Percentiles rank a stretch among this genome's conserved stretches.
Conservation (phyloP, 345 rosid species). For the Sisymbrium irio region DNA sequence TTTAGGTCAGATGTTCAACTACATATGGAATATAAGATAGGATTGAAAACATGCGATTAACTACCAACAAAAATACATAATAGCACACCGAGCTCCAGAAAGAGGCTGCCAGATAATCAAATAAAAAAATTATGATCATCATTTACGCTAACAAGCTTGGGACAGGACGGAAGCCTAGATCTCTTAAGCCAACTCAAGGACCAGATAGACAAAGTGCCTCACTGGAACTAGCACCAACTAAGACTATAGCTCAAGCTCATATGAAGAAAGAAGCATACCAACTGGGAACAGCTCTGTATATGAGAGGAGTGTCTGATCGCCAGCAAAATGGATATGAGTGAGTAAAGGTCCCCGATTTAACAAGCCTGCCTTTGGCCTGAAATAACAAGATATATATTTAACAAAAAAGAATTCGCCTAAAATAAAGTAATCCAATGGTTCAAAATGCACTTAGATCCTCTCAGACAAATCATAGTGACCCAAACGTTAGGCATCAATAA, state of each 20-base stretch:
- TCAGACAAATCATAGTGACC: not conserved
- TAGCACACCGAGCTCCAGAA: not conserved
- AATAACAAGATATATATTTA: conserved; percentile 9
- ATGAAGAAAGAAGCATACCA: conserved; percentile 51
- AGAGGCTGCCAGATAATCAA: not conserved
- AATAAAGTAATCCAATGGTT: not conserved
- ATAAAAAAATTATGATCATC: not conserved
- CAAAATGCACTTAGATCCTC: conserved; percentile 7
- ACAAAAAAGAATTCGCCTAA: not conserved
- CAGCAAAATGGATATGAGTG: conserved; percentile 92
- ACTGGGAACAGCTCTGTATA: conserved; percentile 95
- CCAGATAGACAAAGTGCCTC: not conserved
- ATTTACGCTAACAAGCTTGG: not conserved
- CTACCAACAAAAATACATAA: not conserved
- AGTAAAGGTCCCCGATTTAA: conserved; percentile 73
- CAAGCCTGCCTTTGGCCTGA: conserved; percentile 92
- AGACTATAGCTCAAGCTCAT: conserved; percentile 10
- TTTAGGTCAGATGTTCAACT: not conserved
- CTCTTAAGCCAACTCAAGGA: conserved; percentile 5
- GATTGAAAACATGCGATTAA: conserved; percentile 6
- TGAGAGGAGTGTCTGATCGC: conserved; percentile 96
- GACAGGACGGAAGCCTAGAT: not conserved
- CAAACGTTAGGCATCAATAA: not conserved
- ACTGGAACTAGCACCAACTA: conserved; percentile 14
- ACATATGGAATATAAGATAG: not conserved